A percentile compares a stretch with the other conserved stretches of the same genome.
Evolutionary conservation across 2,329 filamentous ascomycete species (phyloP).

Genomic region (Shiraia sp.): DNA sequence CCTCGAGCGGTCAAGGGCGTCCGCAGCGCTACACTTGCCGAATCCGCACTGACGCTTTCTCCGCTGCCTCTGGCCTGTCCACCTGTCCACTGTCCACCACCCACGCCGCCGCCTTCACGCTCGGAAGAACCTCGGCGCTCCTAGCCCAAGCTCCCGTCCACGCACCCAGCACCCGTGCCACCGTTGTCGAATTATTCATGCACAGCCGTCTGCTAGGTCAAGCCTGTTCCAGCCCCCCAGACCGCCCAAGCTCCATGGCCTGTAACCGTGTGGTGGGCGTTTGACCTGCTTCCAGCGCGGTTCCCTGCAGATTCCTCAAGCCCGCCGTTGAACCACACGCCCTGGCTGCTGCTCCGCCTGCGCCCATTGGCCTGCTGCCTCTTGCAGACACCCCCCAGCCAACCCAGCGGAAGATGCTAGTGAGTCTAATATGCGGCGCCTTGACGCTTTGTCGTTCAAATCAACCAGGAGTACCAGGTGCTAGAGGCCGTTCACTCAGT

Average conservation of each 20-base stretch:
- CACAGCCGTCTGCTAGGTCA: slow-evolving; percentile 24
- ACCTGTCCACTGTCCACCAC: too few relatives aligned
- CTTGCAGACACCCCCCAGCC: slow-evolving; percentile 26
- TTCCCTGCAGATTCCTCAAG: slow-evolving; percentile 32
- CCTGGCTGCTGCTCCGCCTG: slow-evolving; percentile 24
- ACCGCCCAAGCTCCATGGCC: slow-evolving; percentile 30
- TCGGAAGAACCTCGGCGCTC: slow-evolving; percentile 30
- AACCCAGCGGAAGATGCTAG: slow-evolving; percentile 33
- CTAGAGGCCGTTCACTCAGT: slow-evolving; percentile 35
- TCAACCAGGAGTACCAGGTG: slow-evolving; percentile 39
- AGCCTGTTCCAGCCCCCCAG: slow-evolving; percentile 29
- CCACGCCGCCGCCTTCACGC: too few relatives aligned
- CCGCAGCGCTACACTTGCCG: slow-evolving; percentile 22
- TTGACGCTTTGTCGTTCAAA: slow-evolving; percentile 38
- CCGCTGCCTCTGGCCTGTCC: slow-evolving; percentile 5
- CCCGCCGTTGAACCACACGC: slow-evolving; percentile 28
- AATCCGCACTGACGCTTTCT: slow-evolving; percentile 5
- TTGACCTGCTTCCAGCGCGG: slow-evolving; percentile 27
- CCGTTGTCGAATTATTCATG: slow-evolving; percentile 27
- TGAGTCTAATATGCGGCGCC: slow-evolving; percentile 37
- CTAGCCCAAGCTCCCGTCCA: slow-evolving; percentile 25
- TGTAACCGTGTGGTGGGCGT: slow-evolving; percentile 31
- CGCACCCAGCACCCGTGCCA: slow-evolving; percentile 30
- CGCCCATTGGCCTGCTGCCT: slow-evolving; percentile 24
- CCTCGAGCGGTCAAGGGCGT: slow-evolving; percentile 11